Evolutionary conservation across 345 rosid genomes (phyloP).

Genomic region (Lepidium aucheri): DNA sequence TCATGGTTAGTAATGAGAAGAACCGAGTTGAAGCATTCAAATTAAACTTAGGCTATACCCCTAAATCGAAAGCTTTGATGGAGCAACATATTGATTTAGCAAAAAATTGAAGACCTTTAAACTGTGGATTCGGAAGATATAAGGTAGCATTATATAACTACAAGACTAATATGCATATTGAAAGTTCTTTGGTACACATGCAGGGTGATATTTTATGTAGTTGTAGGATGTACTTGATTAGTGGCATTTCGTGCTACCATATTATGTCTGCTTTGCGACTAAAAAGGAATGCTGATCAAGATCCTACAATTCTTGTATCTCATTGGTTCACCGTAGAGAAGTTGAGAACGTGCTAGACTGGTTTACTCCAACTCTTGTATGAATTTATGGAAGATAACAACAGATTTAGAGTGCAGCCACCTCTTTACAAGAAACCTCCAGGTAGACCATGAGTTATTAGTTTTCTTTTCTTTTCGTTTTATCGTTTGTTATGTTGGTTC

Average conservation of each 20-base stretch:
- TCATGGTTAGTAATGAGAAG: no score
- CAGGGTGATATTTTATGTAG: no score
- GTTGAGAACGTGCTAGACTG: accelerated
- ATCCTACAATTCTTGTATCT: neutral
- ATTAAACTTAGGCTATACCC: neutral
- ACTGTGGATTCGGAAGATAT: neutral
- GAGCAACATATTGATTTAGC: neutral
- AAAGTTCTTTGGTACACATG: neutral
- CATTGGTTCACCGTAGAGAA: neutral
- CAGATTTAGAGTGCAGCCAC: neutral
- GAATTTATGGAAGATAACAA: neutral
- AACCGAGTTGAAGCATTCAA: no score
- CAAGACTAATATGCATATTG: neutral
- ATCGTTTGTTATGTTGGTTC: no score
- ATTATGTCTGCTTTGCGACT: neutral
- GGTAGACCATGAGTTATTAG: no score
- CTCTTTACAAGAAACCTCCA: neutral
- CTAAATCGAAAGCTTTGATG: neutral
- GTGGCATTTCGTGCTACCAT: neutral
- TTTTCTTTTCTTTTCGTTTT: no score
- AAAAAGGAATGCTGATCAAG: neutral
- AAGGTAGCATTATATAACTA: neutral
- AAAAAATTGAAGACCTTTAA: neutral
- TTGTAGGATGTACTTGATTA: neutral
- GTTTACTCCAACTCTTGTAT: neutral